These are phyloP conservation scores for Aspergillus pseudoglaucus DNA, from an alignment of 2,329 filamentous ascomycete genomes.

Conservation along the genomic window DNA sequence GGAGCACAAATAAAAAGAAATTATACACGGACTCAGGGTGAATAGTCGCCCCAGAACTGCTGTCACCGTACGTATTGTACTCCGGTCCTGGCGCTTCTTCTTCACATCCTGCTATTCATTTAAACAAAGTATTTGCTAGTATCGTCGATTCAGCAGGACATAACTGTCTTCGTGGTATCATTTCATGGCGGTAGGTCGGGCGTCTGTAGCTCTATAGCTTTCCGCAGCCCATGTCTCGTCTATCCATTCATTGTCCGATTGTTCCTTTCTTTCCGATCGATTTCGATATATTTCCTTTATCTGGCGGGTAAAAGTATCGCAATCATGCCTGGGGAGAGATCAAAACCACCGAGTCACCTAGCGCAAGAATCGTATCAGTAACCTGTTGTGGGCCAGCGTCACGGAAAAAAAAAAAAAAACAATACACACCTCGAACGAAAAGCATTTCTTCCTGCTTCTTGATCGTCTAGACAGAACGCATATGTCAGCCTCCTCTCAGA, in stretches of 20 bases:
- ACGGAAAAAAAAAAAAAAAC: background rate
- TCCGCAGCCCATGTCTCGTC: background rate
- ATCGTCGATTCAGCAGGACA: background rate
- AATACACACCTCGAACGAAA: conserved; percentile 77
- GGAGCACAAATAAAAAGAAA: background rate
- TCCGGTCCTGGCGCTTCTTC: background rate
- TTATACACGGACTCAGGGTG: background rate
- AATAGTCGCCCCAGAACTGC: background rate
- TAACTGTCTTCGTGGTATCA: background rate
- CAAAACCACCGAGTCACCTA: conserved; percentile 67
- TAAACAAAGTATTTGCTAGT: background rate
- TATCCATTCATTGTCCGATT: conserved; percentile 1
- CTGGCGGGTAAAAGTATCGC: background rate
- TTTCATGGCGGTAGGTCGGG: background rate
- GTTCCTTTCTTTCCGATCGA: background rate
- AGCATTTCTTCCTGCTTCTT: conserved; percentile 99
- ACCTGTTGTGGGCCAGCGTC: conserved; percentile 7
- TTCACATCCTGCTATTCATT: background rate
- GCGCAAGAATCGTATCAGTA: conserved; percentile 19
- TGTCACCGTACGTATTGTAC: background rate
- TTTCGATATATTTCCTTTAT: background rate
- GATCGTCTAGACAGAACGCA: conserved; percentile 56
- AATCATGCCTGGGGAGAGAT: conserved; percentile 56
- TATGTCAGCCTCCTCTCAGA: background rate
- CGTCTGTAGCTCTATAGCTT: background rate